Evolutionary conservation across 1,284 basidiomycete genomes (phyloP).

Genomic region (Leccinum fallax): DNA sequence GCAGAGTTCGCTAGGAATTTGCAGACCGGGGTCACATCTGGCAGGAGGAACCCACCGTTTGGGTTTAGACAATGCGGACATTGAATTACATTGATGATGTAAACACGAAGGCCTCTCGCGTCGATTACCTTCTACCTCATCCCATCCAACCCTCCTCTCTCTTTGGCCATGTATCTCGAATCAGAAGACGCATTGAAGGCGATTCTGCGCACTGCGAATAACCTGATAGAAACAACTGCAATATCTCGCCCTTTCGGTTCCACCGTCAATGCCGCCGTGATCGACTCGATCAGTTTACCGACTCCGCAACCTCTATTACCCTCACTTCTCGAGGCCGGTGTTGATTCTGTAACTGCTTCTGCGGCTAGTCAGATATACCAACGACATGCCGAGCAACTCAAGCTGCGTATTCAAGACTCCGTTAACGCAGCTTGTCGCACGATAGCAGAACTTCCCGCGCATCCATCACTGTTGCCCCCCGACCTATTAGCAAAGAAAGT

Average conservation of each 20-base stretch:
- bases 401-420: not conserved
- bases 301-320: slow-evolving; percentile 3
- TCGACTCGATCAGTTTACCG: slow-evolving; percentile 5
- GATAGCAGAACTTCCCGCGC: not conserved
- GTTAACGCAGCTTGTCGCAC: not conserved
- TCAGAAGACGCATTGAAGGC: too few relatives aligned
- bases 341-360: not conserved
- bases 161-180: too few relatives aligned
- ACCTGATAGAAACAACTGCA: not conserved
- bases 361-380: not conserved
- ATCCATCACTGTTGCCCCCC: fast-evolving
- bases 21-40: too few relatives aligned
- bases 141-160: too few relatives aligned
- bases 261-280: not conserved
- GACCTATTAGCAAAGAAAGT: not conserved
- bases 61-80: too few relatives aligned
- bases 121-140: too few relatives aligned
- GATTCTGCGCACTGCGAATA: too few relatives aligned
- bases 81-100: too few relatives aligned
- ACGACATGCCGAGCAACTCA: not conserved
- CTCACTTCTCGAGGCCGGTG: not conserved
- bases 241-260: not conserved
- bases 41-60: too few relatives aligned
- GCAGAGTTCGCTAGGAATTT: not conserved
- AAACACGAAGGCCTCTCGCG: too few relatives aligned